Conservation (phyloP, 768 basidiomycete genomes). For the Hygrocybe coccinea region DNA sequence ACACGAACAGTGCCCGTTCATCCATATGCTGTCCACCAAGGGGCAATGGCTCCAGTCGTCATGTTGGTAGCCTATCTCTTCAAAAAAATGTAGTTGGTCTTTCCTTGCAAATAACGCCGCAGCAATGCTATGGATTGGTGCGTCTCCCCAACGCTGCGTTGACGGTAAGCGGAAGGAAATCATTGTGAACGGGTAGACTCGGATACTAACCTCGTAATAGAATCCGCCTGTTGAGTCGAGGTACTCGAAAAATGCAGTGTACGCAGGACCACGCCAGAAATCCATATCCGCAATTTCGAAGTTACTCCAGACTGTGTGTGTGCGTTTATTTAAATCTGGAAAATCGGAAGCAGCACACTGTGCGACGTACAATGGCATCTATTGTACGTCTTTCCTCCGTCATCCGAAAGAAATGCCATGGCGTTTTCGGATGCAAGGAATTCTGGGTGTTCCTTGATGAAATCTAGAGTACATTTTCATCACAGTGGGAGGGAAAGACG, state of each 20-base stretch:
- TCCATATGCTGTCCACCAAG: constrained; percentile 39
- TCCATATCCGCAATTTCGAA: constrained; percentile 73
- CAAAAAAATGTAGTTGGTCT: constrained; percentile 76
- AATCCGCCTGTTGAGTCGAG: constrained; percentile 62
- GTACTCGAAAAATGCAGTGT: constrained; percentile 60
- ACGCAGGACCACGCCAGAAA: constrained; percentile 62
- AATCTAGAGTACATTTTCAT: constrained; percentile 57
- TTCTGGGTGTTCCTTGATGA: constrained; percentile 52
- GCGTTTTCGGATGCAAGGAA: constrained; percentile 56
- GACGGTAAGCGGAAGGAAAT: constrained; percentile 33
- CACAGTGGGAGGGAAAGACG: no score
- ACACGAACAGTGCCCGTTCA: constrained; percentile 59
- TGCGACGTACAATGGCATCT: constrained; percentile 68
- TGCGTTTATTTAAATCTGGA: neutral
- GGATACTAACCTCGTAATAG: constrained; percentile 56
- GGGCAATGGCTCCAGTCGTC: constrained; percentile 73
- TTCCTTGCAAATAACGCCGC: constrained; percentile 52
- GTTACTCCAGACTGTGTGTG: constrained; percentile 53
- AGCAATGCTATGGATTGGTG: constrained; percentile 55
- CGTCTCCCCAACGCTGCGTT: constrained; percentile 36
- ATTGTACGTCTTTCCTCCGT: constrained; percentile 69
- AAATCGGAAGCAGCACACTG: no score
- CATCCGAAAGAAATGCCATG: constrained; percentile 60
- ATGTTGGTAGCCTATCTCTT: constrained; percentile 80
- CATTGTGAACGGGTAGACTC: constrained; percentile 31